Evolutionary conservation across 192 early-diverging fungal genomes (phyloP).

Genomic region (Coemansia sp.): DNA sequence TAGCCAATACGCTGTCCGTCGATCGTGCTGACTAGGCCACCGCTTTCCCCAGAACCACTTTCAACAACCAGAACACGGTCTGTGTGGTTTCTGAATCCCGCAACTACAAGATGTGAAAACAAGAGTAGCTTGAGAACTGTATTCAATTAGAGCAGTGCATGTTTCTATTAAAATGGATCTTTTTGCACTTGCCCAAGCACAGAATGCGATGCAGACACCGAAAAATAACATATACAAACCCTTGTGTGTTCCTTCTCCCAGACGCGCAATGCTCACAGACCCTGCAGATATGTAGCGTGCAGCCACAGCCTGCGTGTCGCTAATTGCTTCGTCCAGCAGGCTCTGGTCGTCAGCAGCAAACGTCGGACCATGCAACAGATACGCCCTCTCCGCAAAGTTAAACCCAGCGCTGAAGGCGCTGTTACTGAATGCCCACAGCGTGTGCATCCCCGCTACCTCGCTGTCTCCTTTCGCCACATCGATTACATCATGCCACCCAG

Average conservation of each 20-base stretch:
- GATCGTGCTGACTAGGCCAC: conserved; percentile 17
- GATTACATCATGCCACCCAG: conserved; percentile 40
- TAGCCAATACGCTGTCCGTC: conserved; percentile 37
- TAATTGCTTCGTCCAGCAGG: conserved; percentile 17
- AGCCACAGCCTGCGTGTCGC: conserved; percentile 31
- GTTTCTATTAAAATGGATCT: too few species aligned
- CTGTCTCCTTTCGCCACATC: background rate
- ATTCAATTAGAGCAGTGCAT: background rate
- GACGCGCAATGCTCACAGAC: conserved; percentile 37
- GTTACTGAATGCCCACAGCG: conserved; percentile 52
- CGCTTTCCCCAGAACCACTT: background rate
- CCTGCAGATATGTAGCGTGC: conserved; percentile 26
- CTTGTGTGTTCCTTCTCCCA: conserved; percentile 39
- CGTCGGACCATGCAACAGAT: conserved; percentile 36
- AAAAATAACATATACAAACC: conserved; percentile 12
- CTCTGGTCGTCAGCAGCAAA: conserved; percentile 44
- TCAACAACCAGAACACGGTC: conserved; percentile 25
- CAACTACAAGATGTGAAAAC: conserved; percentile 23
- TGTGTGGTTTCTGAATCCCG: conserved; percentile 17
- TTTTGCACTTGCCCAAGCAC: background rate
- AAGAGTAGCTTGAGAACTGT: background rate
- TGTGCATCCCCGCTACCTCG: conserved; percentile 26
- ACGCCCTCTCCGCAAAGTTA: conserved; percentile 41
- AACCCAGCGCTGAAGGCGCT: conserved; percentile 28
- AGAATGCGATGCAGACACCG: background rate